These are phyloP conservation scores for Wallacemonas sp. DNA, from an alignment of 208 protist genomes.

Conservation along the genomic window DNA sequence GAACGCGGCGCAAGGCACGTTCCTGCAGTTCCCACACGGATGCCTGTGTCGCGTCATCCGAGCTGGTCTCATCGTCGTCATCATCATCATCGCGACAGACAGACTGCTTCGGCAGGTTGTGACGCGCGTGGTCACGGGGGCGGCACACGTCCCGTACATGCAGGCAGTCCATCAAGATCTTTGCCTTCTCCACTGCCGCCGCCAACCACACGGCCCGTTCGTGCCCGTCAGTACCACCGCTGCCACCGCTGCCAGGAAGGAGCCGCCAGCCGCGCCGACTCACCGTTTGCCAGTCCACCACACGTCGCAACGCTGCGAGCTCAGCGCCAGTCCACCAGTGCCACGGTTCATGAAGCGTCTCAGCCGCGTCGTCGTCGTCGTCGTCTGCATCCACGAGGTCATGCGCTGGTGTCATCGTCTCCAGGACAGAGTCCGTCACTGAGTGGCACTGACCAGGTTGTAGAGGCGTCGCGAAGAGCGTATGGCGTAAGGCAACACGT, in stretches of 20 bases:
- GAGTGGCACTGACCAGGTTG: too few relatives aligned
- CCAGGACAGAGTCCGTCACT: too few relatives aligned
- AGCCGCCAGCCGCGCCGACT: slow-evolving; percentile 5
- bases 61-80: too few relatives aligned
- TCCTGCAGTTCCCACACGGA: neutral
- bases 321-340: neutral
- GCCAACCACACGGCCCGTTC: too few relatives aligned
- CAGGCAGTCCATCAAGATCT: neutral
- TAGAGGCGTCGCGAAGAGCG: too few relatives aligned
- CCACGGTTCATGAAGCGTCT: neutral
- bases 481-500: too few relatives aligned
- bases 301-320: slow-evolving; percentile 2
- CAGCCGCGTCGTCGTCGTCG: neutral
- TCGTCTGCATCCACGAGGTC: too few relatives aligned
- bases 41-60: too few relatives aligned
- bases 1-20: neutral
- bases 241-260: too few relatives aligned
- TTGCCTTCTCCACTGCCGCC: slow-evolving; percentile 4
- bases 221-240: too few relatives aligned
- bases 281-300: neutral
- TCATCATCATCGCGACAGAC: neutral
- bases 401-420: too few relatives aligned
- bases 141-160: neutral
- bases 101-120: neutral
- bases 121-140: too few relatives aligned